Evolutionary conservation across 208 protist genomes (phyloP).

Genomic region (Polymyxa betae): DNA sequence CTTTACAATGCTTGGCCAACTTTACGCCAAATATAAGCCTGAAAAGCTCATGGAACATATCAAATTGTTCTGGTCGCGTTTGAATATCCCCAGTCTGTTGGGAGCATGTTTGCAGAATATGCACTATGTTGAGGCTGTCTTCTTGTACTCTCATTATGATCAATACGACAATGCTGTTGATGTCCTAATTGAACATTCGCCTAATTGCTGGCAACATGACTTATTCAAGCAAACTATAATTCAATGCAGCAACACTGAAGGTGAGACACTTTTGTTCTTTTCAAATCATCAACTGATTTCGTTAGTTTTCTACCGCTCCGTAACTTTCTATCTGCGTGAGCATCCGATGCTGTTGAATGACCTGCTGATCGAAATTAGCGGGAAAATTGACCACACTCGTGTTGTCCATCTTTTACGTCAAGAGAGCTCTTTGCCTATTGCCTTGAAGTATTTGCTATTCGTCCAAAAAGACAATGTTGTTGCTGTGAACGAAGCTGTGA

Average conservation of each 20-base stretch:
- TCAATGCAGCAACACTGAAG: constrained; percentile 91
- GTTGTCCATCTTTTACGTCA: constrained; percentile 88
- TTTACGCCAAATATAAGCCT: constrained; percentile 96
- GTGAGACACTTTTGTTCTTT: not conserved
- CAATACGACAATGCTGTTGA: constrained; percentile 97
- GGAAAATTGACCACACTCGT: constrained; percentile 92
- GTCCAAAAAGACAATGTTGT: constrained; percentile 84
- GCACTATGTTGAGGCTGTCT: constrained; percentile 90
- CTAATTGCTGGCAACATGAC: constrained; percentile 93
- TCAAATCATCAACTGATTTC: not conserved
- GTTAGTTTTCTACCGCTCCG: constrained; percentile 89
- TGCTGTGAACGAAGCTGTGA: constrained; percentile 96
- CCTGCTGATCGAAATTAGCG: constrained; percentile 88
- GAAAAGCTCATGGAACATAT: constrained; percentile 98
- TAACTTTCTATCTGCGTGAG: constrained; percentile 94
- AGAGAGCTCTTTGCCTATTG: constrained; percentile 83
- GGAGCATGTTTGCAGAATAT: constrained; percentile 86
- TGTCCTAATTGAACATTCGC: constrained; percentile 95
- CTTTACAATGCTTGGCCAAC: constrained; percentile 98
- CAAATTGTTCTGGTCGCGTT: constrained; percentile 90
- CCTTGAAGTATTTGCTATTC: constrained; percentile 90
- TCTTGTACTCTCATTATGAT: constrained; percentile 95
- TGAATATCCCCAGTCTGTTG: constrained; percentile 97
- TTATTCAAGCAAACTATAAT: constrained; percentile 95
- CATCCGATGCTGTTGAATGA: constrained; percentile 87